These are phyloP conservation scores for Pachysandra terminalis DNA, from an alignment of 164 flowering plant genomes.

Conservation along the genomic window DNA sequence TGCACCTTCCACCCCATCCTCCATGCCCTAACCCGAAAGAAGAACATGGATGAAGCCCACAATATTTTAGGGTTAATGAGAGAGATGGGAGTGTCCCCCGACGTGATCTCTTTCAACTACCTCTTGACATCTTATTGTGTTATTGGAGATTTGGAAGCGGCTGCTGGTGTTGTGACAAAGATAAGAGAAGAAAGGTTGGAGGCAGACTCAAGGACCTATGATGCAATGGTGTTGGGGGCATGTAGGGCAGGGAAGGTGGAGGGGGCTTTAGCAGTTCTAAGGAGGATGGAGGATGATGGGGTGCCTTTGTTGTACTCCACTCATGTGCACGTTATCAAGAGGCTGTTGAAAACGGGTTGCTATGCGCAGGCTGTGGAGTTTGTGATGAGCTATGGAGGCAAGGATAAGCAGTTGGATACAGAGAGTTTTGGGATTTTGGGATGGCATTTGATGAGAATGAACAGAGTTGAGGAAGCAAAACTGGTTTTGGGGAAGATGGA, in stretches of 20 bases:
- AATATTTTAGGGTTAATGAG: constrained; percentile 42
- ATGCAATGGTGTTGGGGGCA: constrained; percentile 63
- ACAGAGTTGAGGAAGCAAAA: constrained; percentile 40
- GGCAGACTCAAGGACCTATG: constrained; percentile 52
- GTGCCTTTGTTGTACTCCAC: constrained; percentile 35
- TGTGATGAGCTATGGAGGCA: constrained; percentile 41
- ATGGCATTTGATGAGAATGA: constrained; percentile 26
- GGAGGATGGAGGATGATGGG: constrained; percentile 59
- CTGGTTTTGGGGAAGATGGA: constrained; percentile 48
- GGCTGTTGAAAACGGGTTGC: constrained; percentile 33
- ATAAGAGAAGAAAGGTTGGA: constrained; percentile 37
- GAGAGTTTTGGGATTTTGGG: constrained; percentile 47
- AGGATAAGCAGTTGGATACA: constrained; percentile 34
- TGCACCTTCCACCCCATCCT: constrained; percentile 49
- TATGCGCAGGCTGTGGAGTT: constrained; percentile 50
- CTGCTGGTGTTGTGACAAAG: constrained; percentile 26
- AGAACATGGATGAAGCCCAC: constrained; percentile 35
- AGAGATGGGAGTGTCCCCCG: constrained; percentile 23
- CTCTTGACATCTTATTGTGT: constrained; percentile 37
- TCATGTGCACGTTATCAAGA: constrained; percentile 42
- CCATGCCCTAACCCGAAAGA: constrained; percentile 30
- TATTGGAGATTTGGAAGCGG: constrained; percentile 33
- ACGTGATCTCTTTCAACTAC: constrained; percentile 43
- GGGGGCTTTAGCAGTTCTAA: constrained; percentile 42
- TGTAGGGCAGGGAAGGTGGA: constrained; percentile 55